phyloP scores from a whole-genome alignment of 768 basidiomycete species.

The Trametes meyenii region DNA sequence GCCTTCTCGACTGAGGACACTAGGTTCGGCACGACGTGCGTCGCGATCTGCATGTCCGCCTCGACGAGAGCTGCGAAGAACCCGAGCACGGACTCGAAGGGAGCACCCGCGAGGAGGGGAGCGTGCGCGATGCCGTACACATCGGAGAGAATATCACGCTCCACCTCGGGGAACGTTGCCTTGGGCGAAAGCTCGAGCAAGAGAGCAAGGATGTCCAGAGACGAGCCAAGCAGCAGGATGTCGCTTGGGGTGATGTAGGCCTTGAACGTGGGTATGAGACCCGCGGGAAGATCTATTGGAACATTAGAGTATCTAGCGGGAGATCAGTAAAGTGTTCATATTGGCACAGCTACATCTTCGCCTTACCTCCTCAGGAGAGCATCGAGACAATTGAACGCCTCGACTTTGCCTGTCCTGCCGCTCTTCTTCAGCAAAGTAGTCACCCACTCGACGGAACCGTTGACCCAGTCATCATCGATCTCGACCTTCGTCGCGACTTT shows the following conservation, averaged over 20 bases:
- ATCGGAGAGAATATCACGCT: conserved; percentile 64
- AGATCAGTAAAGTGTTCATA: background rate
- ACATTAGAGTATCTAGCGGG: conserved; percentile 50
- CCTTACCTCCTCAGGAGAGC: conserved; percentile 68
- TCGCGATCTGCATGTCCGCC: conserved; percentile 82
- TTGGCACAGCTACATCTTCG: conserved; percentile 6
- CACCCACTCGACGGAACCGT: conserved; percentile 77
- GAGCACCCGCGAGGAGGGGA: conserved; percentile 72
- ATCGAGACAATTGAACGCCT: conserved; percentile 78
- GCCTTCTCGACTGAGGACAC: conserved; percentile 68
- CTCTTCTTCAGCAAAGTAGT: conserved; percentile 76
- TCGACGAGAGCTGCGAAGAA: conserved; percentile 85
- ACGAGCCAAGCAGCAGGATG: conserved; percentile 76
- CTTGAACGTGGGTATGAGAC: conserved; percentile 74
- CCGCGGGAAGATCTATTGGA: conserved; percentile 60
- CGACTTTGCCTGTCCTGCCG: conserved; percentile 74
- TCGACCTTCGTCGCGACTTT: conserved; percentile 79
- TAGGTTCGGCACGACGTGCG: conserved; percentile 78
- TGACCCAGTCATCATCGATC: conserved; percentile 78
- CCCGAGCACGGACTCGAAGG: conserved; percentile 77
- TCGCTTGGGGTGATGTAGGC: conserved; percentile 75
- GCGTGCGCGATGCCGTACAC: conserved; percentile 78
- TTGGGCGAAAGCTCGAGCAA: conserved; percentile 69
- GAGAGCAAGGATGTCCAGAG: conserved; percentile 64
- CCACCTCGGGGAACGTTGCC: conserved; percentile 74